phyloP scores from a whole-genome alignment of 805 yeast species.

The Candida maltosa region DNA sequence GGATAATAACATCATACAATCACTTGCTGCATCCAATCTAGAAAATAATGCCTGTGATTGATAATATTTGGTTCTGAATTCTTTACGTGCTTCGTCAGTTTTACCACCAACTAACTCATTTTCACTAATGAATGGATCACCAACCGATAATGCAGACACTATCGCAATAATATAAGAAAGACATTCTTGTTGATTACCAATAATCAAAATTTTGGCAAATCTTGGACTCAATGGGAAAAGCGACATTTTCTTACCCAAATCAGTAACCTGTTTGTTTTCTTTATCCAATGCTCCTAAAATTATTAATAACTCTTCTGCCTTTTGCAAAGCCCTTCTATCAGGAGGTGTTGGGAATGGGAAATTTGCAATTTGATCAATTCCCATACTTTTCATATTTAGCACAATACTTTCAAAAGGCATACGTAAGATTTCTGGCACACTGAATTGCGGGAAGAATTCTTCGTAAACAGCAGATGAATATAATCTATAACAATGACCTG shows the following conservation, averaged over 20 bases:
- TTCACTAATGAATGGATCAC: slow-evolving; percentile 82
- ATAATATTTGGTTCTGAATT: slow-evolving; percentile 48
- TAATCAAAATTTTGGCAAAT: slow-evolving; percentile 82
- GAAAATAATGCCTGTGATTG: slow-evolving; percentile 60
- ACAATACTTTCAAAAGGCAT: slow-evolving; percentile 98
- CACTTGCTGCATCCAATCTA: slow-evolving; percentile 69
- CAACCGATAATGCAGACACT: slow-evolving; percentile 89
- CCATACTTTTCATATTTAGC: slow-evolving; percentile 94
- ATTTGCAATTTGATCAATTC: slow-evolving; percentile 82
- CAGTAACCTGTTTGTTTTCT: slow-evolving; percentile 56
- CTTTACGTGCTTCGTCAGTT: slow-evolving; percentile 32
- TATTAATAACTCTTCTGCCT: slow-evolving; percentile 65
- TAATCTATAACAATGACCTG: slow-evolving; percentile 93
- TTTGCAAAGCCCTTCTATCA: slow-evolving; percentile 51
- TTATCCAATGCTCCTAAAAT: slow-evolving; percentile 75
- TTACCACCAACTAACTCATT: slow-evolving; percentile 58
- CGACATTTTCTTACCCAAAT: slow-evolving; percentile 81
- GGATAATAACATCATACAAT: slow-evolving; percentile 68
- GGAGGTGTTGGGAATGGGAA: slow-evolving; percentile 98
- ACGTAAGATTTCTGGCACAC: slow-evolving; percentile 84
- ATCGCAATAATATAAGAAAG: slow-evolving; percentile 86
- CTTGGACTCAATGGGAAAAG: slow-evolving; percentile 91
- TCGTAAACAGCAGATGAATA: slow-evolving; percentile 94
- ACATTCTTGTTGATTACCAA: slow-evolving; percentile 85
- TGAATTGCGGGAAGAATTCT: slow-evolving; percentile 75